Evolutionary conservation across 352 stramenopile genomes (phyloP), one percentile per base, ranked within the genome.

Genomic region (Phytophthora constricta): DNA sequence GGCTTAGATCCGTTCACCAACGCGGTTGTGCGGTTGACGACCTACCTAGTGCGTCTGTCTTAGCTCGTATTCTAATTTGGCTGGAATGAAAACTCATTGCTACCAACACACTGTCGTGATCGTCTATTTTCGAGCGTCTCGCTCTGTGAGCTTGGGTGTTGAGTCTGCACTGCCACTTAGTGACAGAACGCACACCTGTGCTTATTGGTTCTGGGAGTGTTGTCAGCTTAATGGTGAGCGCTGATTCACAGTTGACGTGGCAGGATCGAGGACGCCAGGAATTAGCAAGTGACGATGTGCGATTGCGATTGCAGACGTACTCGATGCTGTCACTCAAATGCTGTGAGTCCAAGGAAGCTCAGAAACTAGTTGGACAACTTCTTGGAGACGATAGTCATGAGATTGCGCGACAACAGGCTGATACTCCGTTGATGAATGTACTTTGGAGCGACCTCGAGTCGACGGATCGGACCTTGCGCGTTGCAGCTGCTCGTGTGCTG

Each of bases 401-500:
- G 0, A 17, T 56, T 17, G 39, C 19, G n/a, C 39, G 46, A 14
- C 42, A 14, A 4, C 51, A 45, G 39, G 23, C 45, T 3, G 11
- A 34, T 17, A 42, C 47, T 16, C 49, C 48, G 0, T 34, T 63
- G 28, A 31, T 51, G 39, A 83, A 26, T 27, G 63, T 52, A 39
- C 75, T 33, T 41, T 86, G 47, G 8, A 26, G 20, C 4, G 82
- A 91, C 28, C 26, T 91, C 7, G 48, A 58, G 4, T 69, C 70
- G 2, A 66, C 49, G 0, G 80, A 91, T 59, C 65, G 72, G 34
- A 80, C 78, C 26, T n/a, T 89, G 22, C 74, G 82, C 1, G 65
- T 86, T 37, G 76, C 74, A 1, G 66, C 79, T 1, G 64, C 79
- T 26, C 75, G 82, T 0, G 62, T 89, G n/a, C 31, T 91, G 20